Evolutionary conservation across 805 yeast genomes (phyloP), one percentile per base, ranked within the genome.

Genomic region (Myxozyma lipomycoides): DNA sequence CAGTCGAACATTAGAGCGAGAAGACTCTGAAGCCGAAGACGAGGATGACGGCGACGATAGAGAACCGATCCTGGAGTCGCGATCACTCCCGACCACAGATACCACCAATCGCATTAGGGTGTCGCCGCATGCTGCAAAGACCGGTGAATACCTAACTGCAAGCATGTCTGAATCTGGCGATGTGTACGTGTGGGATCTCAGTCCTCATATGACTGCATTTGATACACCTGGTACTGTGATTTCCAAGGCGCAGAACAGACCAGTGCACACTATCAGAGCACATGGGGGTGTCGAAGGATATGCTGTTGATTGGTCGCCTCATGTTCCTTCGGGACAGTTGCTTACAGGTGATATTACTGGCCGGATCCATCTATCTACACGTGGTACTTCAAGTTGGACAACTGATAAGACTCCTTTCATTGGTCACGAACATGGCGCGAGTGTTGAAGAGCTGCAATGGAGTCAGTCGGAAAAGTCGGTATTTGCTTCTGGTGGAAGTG

Each of bases 201-300:
- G 85, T 18, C 74, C 88, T 4, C 96, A 89, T 62, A 72, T 77
- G 63, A 84, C 81, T 64, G 86, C 95, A 3, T 86, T 93, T 61
- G 93, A 86, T 63, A 78, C 84, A 5, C 96, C 98, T 3, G 98
- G 98, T 4, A 83, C 76, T 62, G 74, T 78, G 61, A 79, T 91
- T 57, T 85, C 95, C 45, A 90, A 89, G 65, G 70, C 77, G 17
- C 78, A 82, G 56, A 87, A 84, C 65, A 79, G 82, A 67, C 96
- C 98, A 18, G 65, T 81, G 9, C 90, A 89, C 70, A 88, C 95
- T 4, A 74, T 93, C 52, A 79, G 79, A 63, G 76, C 72, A 57
- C 98, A 93, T 67, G 97, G 97, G 22, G 83, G 84, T 59, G 95
- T 86, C n/a, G 98, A 93, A 72, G 98, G 98, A 32, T 93, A 88